Evolutionary conservation across 2,329 filamentous ascomycete species (phyloP), one percentile per base, ranked within the genome.

Genomic region (Exophiala calicioides): DNA sequence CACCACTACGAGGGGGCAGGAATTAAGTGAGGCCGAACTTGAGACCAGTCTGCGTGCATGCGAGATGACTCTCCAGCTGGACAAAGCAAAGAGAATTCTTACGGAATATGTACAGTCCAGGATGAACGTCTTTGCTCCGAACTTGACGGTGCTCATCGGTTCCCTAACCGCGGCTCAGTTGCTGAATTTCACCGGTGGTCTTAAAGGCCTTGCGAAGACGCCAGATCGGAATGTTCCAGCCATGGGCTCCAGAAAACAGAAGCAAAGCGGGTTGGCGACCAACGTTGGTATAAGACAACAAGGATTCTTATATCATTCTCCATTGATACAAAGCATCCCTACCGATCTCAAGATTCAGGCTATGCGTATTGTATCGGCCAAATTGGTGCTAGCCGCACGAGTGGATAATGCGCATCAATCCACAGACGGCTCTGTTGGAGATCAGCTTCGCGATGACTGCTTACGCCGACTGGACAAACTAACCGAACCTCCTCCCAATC

Each of bases 91-190:
- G 68, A 85, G 80, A 52, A 86, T 84, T 1, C 77, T 98, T 44
- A 95, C 88, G 2, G 86, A 93, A 64, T 98, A 95, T 62, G 93
- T 98, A 12, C 88, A 96, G 69, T 96, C 91, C 26, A 87, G 93
- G 52, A 97, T 98, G 88, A 93, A 86, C 58, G 77, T 95, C 24
- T 97, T 97, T 64, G 93, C 93, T 3, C 93, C 93, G 0, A 98
- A 98, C 61, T 71, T 97, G 43, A 95, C 93, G 0, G 84, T 83
- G 1, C 79, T 98, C 13, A 87, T 98, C 47, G 93, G 93, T 13
- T 93, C 91, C 0, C 77, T 95, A 13, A 96, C 91, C 2, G 91
- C 93, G 5, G 93, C 93, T 3, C 91, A 97, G 69, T 80, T 98
- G n/a, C 85, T 98, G 60, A 96, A 96, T 68, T 88, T 89, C 50